A percentile compares a stretch with the other conserved stretches of the same genome.
phyloP scores from a whole-genome alignment of 371 early-diverging fungal species.

The Actinomucor elegans region DNA sequence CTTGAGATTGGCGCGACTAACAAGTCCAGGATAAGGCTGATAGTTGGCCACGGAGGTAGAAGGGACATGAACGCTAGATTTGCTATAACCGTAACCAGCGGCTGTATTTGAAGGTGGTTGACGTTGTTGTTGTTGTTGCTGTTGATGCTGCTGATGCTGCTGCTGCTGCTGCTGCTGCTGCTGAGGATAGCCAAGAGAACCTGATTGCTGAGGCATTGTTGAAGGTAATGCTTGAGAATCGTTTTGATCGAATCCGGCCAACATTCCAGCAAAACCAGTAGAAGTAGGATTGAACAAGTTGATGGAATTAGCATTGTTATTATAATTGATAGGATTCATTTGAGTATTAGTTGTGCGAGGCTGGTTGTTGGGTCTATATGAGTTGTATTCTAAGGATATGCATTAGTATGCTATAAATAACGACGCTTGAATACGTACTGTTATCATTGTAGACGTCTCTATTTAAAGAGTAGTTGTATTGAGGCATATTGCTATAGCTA shows the following conservation, averaged over 20 bases:
- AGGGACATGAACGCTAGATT: slow-evolving; percentile 9
- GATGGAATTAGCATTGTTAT: neutral
- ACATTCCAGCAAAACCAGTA: slow-evolving; percentile 1
- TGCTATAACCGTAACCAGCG: slow-evolving; percentile 1
- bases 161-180: no score
- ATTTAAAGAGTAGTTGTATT: neutral
- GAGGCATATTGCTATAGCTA: neutral
- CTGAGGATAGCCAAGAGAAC: neutral
- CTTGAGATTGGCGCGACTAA: slow-evolving; percentile 65
- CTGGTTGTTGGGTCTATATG: slow-evolving; percentile 1
- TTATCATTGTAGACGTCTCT: slow-evolving; percentile 1
- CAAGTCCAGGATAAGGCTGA: slow-evolving; percentile 53
- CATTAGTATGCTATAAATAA: neutral
- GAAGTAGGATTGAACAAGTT: slow-evolving; percentile 1
- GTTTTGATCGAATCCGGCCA: slow-evolving; percentile 3
- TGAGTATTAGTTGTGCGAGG: neutral
- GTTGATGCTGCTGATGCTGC: no score
- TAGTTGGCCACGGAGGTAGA: slow-evolving; percentile 33
- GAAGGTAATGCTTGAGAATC: neutral
- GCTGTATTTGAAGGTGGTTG: neutral
- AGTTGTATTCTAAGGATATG: slow-evolving; percentile 3
- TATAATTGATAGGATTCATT: neutral
- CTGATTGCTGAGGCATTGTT: neutral
- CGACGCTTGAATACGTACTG: slow-evolving; percentile 6
- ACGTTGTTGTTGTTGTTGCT: neutral